phyloP scores from a whole-genome alignment of 352 stramenopile species.

The Elongisporangium prolatum region DNA sequence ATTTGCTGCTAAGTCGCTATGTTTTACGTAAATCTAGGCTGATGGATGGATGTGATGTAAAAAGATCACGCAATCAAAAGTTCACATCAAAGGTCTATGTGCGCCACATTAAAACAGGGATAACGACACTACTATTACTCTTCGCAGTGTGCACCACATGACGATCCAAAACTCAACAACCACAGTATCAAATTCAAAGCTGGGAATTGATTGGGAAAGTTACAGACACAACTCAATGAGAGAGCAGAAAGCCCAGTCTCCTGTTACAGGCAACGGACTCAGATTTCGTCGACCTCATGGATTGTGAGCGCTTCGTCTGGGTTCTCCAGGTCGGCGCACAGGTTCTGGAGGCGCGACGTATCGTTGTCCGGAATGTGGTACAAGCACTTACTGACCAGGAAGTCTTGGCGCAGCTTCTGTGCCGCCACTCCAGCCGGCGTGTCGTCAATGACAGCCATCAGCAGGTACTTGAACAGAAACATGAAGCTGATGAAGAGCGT shows the following conservation, averaged over 20 bases:
- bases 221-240: neutral
- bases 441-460: slow-evolving; percentile 74
- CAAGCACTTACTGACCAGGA: slow-evolving; percentile 84
- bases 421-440: slow-evolving; percentile 62
- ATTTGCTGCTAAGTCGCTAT: neutral
- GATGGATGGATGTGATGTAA: neutral
- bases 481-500: slow-evolving; percentile 72
- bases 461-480: slow-evolving; percentile 81
- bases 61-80: neutral
- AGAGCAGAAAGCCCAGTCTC: neutral
- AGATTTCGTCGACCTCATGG: slow-evolving; percentile 49
- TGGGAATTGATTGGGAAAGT: neutral
- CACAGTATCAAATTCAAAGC: neutral
- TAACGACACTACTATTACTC: too few relatives aligned
- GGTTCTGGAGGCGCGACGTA: slow-evolving; percentile 23
- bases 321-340: slow-evolving; percentile 25
- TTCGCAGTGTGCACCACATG: neutral
- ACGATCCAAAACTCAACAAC: neutral
- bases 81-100: neutral
- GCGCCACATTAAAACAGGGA: neutral
- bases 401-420: slow-evolving; percentile 76
- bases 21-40: neutral
- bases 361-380: slow-evolving; percentile 82
- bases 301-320: slow-evolving; percentile 46
- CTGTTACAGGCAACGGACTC: slow-evolving; percentile 4